Evolutionary conservation across 2,329 filamentous ascomycete species (phyloP).

Genomic region (Venturia oleaginea): DNA sequence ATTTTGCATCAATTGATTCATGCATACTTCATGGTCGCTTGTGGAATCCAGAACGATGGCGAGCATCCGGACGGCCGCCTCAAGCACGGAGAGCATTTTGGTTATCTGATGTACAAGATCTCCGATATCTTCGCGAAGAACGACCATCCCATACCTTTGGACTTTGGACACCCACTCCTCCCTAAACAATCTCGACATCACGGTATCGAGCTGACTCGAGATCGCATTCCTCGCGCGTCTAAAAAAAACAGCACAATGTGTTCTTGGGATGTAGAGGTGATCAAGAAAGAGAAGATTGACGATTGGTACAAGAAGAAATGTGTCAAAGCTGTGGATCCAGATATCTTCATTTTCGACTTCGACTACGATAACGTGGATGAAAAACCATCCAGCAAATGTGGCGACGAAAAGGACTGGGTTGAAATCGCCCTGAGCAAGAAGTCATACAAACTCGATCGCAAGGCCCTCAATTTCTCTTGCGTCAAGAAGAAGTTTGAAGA

Average conservation of each 20-base stretch:
- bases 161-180: conserved; percentile 10
- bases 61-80: conserved; percentile 10
- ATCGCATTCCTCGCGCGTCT: neutral
- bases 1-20: conserved; percentile 15
- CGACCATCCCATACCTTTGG: conserved; percentile 3
- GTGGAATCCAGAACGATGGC: conserved; percentile 2
- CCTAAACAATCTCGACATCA: neutral
- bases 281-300: conserved; percentile 8
- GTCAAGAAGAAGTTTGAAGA: conserved; percentile 12
- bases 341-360: conserved; percentile 4
- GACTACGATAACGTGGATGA: neutral
- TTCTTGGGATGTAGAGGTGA: neutral
- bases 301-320: conserved; percentile 15
- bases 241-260: neutral
- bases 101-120: conserved; percentile 12
- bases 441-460: conserved; percentile 4
- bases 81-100: conserved; percentile 14
- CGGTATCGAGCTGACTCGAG: neutral
- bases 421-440: conserved; percentile 5
- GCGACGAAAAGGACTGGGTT: conserved; percentile 10
- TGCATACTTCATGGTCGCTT: conserved; percentile 14
- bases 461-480: neutral
- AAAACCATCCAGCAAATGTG: conserved; percentile 3
- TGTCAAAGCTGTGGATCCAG: conserved; percentile 7
- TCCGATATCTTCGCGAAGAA: conserved; percentile 6